Base-by-base conservation (phyloP, 352 stramenopile genomes). In the Globisporangium emineosum region DNA sequence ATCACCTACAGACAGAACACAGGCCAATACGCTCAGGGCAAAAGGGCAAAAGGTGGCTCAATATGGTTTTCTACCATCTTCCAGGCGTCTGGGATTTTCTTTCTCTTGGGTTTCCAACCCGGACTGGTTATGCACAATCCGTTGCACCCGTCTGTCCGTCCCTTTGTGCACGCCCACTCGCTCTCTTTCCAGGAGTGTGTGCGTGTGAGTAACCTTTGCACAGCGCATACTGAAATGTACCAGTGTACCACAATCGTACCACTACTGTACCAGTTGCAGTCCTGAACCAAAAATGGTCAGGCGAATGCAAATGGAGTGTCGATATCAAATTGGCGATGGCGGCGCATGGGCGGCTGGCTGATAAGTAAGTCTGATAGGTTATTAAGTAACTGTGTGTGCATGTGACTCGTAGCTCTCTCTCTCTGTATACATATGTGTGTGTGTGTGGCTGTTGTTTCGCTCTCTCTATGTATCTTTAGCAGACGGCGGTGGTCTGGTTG, bases 401-500 rank as follows among this genome's bases (percentile, higher is more conserved):
- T 45, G 17, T 21, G 17, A 9, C 15, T 45, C 40, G 17, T 47
- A n/a, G 40, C 15, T 47, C 15, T 45, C 35, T 42, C 35, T 43
- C 37, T 45, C 25, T 35, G 8, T n/a, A 32, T 32, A 3, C 29
- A 27, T 7, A 50, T 25, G 42, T 27, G 42, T 8, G 42, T 25
- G 42, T 27, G 23, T 25, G 29, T n/a, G n/a, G n/a, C 29, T 5
- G 2, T 32, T 50, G 19, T 19, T 3, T 47, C 40, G 21, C 40
- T 47, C 2, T 19, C 15, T 47, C 40, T 47, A 37, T 61, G 25
- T 19, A 52, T 61, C 25, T n/a, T n/a, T n/a, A 61, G 55, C 55
- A 61, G 37, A 61, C 37, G 5, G 33, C 27, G n/a, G 37, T 30
- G 23, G 55, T 61, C 55, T 61, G 35, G 37, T 61, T 61, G 25